Base-by-base conservation (phyloP, 306 rosid species). In the Medicago lupulina region DNA sequence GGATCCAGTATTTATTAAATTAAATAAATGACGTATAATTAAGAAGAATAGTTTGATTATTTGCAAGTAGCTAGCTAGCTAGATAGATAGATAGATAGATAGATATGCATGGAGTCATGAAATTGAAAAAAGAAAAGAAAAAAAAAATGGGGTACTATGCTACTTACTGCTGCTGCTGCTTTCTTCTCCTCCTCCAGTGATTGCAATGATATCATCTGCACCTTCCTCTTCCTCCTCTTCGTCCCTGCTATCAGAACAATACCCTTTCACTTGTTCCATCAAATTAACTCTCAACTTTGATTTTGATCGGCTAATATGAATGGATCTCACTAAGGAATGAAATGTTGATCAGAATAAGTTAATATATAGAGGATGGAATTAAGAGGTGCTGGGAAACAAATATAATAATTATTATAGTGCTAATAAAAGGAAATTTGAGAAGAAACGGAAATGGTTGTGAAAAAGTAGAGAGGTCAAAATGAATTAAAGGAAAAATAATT, bases 241-340 rank as follows among this genome's bases (percentile, higher is more conserved):
- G 25, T 84, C 87, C 59, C 82, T 71, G 67, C 82, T 72, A 72
- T 84, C 88, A 12, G 87, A 85, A 23, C 9, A 23, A 74, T 81
- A 76, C 14, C 84, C 88, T 77, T 84, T 86, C 47, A 65, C 80
- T 64, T 71, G 83, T 82, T 76, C 81, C 75, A 67, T 86, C 74
- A 44, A 79, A 77, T 75, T 81, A 8, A 38, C 15, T 69, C 71
- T 34, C 38, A 34, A 11, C 62, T 68, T 74, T 65, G 23, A 72
- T 79, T 66, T 83, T 73, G 80, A 87, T 87, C 85, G 67, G 51
- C 58, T 16, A 58, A 76, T 44, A 44, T 5, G 47, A 17, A 61
- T 34, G 38, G 38, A 34, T 34, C 38, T 28, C 31, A 28, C 31
- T 28, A 3, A 28, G 4, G 31, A 28, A 36, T 10, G 0, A 31